A percentile compares a stretch with the other conserved stretches of the same genome.
Conservation (phyloP, 768 basidiomycete genomes). For the Collybia nuda region DNA sequence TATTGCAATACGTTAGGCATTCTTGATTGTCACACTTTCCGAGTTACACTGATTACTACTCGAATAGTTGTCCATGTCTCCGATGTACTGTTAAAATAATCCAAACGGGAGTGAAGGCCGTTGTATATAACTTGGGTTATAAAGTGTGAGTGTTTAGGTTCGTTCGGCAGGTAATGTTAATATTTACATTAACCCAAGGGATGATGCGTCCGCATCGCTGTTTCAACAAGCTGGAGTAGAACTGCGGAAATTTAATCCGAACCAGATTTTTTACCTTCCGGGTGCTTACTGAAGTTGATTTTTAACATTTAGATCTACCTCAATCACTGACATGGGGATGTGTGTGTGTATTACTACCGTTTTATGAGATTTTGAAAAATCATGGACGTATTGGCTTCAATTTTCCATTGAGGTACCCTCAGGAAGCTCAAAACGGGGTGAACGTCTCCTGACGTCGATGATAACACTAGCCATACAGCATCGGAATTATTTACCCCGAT, state of each 20-base stretch:
- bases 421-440: conserved; percentile 49
- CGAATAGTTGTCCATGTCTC: conserved; percentile 90
- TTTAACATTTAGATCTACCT: background rate
- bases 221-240: conserved; percentile 83
- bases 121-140: conserved; percentile 94
- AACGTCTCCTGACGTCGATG: conserved; percentile 47
- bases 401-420: conserved; percentile 61
- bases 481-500: conserved; percentile 69
- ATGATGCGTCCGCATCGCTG: conserved; percentile 77
- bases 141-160: conserved; percentile 69
- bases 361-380: conserved; percentile 24
- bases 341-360: background rate
- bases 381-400: conserved; percentile 39
- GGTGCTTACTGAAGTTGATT: conserved; percentile 3
- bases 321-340: background rate
- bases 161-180: background rate
- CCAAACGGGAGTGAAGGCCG: conserved; percentile 87
- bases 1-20: conserved; percentile 94
- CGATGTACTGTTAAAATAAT: conserved; percentile 97
- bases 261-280: conserved; percentile 6
- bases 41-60: conserved; percentile 1
- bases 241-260: conserved; percentile 66
- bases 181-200: conserved; percentile 41
- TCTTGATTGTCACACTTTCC: background rate
- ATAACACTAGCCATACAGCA: conserved; percentile 80